Evolutionary conservation across 2,329 filamentous ascomycete species (phyloP), one percentile per base, ranked within the genome.

Genomic region (Grosmannia serpens): DNA sequence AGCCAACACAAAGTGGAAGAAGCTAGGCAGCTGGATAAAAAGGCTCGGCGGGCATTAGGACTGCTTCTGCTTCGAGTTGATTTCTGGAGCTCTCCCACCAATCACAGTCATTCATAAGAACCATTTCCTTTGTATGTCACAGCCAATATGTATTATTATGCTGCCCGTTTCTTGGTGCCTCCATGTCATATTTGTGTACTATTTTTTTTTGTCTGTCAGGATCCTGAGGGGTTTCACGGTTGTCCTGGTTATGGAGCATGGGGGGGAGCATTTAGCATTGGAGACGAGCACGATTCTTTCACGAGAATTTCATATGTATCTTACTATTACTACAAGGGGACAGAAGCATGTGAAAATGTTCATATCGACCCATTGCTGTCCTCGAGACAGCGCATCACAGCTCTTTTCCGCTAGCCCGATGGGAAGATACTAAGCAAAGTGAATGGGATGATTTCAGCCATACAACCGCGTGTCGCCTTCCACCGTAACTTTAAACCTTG

Each of bases 1-100:
- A 15, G 58, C 60, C 7, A 64, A 61, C 41, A 9, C 52, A 10
- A 68, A 61, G 47, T 69, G 67, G 66, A 70, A 64, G 60, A 67
- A 59, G 57, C 62, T 72, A 60, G 55, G 66, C 50, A 64, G 65
- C 26, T 72, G 70, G 70, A 63, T 72, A 56, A 68, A 66, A 26
- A 67, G 64, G 56, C 58, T 70, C 13, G 66, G 64, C 26, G 65
- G 62, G 62, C 69, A 67, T 60, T 70, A 58, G 50, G 20, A 47
- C 11, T 38, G 50, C 49, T 52, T 15, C 49, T 9, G 15, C 27
- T 26, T n/a, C 20, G 46, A 31, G 27, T 26, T 26, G 8, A n/a
- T 27, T 24, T 11, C 22, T 15, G 22, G 4, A 24, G 22, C 17
- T 6, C n/a, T 20, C 31, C n/a, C 35, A 20, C 35, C 26, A n/a